Conservation (phyloP, 352 stramenopile species). For the Phytophthora sp. region DNA sequence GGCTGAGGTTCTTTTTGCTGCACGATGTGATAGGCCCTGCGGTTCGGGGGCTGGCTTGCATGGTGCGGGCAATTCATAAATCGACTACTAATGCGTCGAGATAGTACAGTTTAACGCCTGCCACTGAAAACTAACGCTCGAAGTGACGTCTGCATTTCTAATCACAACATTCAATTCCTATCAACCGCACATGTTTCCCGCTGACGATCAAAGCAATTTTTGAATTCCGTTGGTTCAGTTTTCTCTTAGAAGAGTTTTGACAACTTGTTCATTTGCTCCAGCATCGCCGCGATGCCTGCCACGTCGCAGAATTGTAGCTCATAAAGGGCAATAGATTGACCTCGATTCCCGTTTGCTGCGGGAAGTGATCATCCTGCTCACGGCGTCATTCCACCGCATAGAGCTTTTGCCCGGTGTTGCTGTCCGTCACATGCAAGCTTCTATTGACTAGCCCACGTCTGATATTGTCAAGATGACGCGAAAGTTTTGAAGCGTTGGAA, state of each 20-base stretch:
- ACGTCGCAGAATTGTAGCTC: neutral
- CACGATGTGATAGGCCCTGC: conserved; percentile 10
- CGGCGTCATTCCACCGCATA: too few species aligned
- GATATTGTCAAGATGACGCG: too few species aligned
- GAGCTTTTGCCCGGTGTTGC: too few species aligned
- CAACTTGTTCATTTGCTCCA: neutral
- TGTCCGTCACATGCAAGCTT: too few species aligned
- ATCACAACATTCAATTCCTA: conserved; percentile 2
- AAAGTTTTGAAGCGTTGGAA: too few species aligned
- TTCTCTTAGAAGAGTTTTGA: neutral
- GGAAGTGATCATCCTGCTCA: neutral
- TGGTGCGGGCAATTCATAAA: neutral
- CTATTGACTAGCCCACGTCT: too few species aligned
- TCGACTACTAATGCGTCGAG: neutral
- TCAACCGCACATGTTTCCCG: conserved; percentile 1
- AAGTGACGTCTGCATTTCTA: neutral
- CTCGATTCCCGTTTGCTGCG: too few species aligned
- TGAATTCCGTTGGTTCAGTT: conserved; percentile 3
- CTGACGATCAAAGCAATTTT: neutral
- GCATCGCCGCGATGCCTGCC: neutral
- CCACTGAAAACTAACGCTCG: neutral
- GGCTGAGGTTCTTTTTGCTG: conserved; percentile 1
- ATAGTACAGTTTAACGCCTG: neutral
- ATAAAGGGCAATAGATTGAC: neutral
- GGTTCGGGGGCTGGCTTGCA: neutral